Percentiles rank a stretch among this genome's conserved stretches.
Conservation (phyloP, 192 early-diverging fungal species). For the Diversispora eburnea region DNA sequence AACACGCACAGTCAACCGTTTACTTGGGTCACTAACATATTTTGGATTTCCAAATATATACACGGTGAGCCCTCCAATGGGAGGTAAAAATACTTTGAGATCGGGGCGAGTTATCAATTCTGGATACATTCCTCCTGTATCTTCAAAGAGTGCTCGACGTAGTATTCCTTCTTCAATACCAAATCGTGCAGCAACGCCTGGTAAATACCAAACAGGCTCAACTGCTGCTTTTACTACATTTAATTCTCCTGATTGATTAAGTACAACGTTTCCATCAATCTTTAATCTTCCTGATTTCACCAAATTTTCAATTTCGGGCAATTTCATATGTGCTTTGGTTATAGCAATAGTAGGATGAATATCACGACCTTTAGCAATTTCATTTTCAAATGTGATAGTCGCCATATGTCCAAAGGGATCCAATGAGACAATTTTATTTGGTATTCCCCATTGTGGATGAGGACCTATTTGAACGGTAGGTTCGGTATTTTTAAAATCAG, state of each 20-base stretch:
- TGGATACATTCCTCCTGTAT: conserved; percentile 94
- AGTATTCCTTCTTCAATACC: conserved; percentile 80
- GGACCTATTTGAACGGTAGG: conserved; percentile 81
- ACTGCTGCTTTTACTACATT: conserved; percentile 89
- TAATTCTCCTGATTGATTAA: conserved; percentile 74
- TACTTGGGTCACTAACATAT: conserved; percentile 74
- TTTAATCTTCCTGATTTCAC: conserved; percentile 58
- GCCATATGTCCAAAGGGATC: conserved; percentile 90
- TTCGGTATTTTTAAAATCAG: conserved; percentile 83
- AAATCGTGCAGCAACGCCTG: conserved; percentile 86
- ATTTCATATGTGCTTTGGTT: conserved; percentile 93
- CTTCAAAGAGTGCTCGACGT: conserved; percentile 83
- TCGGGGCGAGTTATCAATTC: conserved; percentile 91
- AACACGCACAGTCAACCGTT: conserved; percentile 78
- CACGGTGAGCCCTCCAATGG: conserved; percentile 87
- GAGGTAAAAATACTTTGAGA: conserved; percentile 89
- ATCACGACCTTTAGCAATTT: conserved; percentile 71
- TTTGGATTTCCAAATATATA: conserved; percentile 92
- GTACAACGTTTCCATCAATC: conserved; percentile 81
- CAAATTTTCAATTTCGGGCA: conserved; percentile 81
- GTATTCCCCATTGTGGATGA: conserved; percentile 73
- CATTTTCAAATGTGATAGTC: conserved; percentile 53
- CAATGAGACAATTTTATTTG: conserved; percentile 87
- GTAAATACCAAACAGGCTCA: conserved; percentile 93
- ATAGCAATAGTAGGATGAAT: conserved; percentile 89